phyloP scores from a whole-genome alignment of 192 early-diverging fungal genomes.

The Umbelopsis isabellina region DNA sequence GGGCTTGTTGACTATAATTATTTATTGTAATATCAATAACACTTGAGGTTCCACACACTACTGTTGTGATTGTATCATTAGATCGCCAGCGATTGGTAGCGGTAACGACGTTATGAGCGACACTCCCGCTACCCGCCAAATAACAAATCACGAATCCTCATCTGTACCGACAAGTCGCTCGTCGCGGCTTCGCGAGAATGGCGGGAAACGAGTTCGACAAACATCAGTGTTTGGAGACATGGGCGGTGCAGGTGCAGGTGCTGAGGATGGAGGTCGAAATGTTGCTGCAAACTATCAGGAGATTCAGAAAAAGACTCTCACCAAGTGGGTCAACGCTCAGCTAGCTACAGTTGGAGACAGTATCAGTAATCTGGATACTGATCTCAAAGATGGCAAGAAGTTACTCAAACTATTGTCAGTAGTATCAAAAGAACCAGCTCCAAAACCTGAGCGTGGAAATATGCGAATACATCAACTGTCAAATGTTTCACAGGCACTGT shows the following conservation, averaged over 20 bases:
- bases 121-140: slow-evolving; percentile 16
- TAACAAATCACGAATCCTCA: not conserved
- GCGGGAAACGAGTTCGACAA: slow-evolving; percentile 13
- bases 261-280: slow-evolving; percentile 49
- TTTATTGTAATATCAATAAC: not conserved
- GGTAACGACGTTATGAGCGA: slow-evolving; percentile 18
- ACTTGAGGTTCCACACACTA: slow-evolving; percentile 1
- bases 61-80: slow-evolving; percentile 10
- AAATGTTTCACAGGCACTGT: slow-evolving; percentile 72
- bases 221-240: slow-evolving; percentile 10
- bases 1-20: no score
- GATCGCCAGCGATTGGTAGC: slow-evolving; percentile 1
- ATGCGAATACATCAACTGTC: slow-evolving; percentile 82
- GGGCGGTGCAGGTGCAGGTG: not conserved
- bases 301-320: slow-evolving; percentile 54
- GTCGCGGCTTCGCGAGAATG: slow-evolving; percentile 14
- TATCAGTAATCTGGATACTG: slow-evolving; percentile 58
- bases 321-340: slow-evolving; percentile 65
- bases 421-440: slow-evolving; percentile 71
- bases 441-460: slow-evolving; percentile 70
- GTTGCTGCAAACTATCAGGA: slow-evolving; percentile 52
- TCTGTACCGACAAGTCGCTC: not conserved
- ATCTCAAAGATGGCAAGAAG: slow-evolving; percentile 70
- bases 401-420: slow-evolving; percentile 74
- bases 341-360: slow-evolving; percentile 44